These are phyloP conservation scores for Kurtzmaniella quercitrusa DNA, from an alignment of 1,139 yeast species.

Conservation along the genomic window DNA sequence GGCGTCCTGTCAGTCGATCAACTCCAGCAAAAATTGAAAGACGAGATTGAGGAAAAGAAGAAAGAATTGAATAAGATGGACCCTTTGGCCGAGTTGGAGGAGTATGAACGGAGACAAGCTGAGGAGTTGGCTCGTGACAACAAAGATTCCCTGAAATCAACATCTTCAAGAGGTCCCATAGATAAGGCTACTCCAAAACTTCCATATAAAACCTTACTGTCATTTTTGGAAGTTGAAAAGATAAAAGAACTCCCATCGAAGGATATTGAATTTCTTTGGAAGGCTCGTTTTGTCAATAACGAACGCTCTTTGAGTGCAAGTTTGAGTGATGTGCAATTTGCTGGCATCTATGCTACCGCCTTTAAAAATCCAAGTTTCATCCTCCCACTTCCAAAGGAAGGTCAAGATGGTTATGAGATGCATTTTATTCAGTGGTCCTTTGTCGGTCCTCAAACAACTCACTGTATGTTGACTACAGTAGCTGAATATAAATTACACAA, in stretches of 20 bases:
- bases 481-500: conserved; percentile 90
- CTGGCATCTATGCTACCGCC: conserved; percentile 62
- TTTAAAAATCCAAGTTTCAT: conserved; percentile 72
- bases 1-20: conserved; percentile 52
- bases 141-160: conserved; percentile 39
- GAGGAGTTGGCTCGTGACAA: conserved; percentile 25
- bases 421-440: conserved; percentile 95
- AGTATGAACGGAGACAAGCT: conserved; percentile 42
- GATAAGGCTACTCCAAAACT: conserved; percentile 39
- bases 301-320: conserved; percentile 65
- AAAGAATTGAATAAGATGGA: conserved; percentile 58
- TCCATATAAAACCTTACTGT: conserved; percentile 69
- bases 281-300: conserved; percentile 70
- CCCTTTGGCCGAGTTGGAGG: conserved; percentile 65
- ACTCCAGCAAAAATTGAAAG: conserved; percentile 59
- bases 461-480: conserved; percentile 86
- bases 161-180: conserved; percentile 58
- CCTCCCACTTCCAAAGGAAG: conserved; percentile 60
- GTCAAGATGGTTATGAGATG: conserved; percentile 62
- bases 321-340: conserved; percentile 52
- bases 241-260: conserved; percentile 47
- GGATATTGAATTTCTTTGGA: conserved; percentile 85
- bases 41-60: conserved; percentile 54
- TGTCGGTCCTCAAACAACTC: conserved; percentile 80
- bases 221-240: conserved; percentile 70